Evolutionary conservation across 805 yeast genomes (phyloP).

Genomic region (Grigorovia transvaalensis): DNA sequence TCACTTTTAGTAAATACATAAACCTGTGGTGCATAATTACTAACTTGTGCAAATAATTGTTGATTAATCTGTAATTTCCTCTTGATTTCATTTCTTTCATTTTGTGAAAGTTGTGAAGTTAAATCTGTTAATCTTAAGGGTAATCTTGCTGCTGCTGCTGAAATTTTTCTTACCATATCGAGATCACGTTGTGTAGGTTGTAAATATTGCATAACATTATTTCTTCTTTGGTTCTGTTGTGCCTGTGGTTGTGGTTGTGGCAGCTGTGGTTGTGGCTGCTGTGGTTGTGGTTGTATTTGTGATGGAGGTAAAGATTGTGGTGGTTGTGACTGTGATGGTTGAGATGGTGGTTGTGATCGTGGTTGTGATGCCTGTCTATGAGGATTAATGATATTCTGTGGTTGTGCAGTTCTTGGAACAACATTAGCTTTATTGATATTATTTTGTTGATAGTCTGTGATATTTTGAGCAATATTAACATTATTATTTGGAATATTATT

Average conservation of each 20-base stretch:
- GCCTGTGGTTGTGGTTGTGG: not conserved
- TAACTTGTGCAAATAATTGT: conserved; percentile 57
- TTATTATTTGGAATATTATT: not conserved
- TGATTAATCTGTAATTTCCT: conserved; percentile 38
- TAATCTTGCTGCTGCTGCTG: conserved; percentile 58
- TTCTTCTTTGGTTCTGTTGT: conserved; percentile 10
- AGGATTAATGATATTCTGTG: conserved; percentile 4
- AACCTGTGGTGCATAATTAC: conserved; percentile 68
- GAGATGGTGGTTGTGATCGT: conserved; percentile 10
- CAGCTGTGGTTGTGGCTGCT: not conserved
- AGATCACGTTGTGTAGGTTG: conserved; percentile 52
- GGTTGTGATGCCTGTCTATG: conserved; percentile 3
- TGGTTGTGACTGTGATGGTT: not conserved
- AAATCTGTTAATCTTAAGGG: conserved; percentile 59
- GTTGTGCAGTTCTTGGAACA: not conserved
- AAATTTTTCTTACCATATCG: conserved; percentile 47
- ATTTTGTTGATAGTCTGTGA: conserved; percentile 9
- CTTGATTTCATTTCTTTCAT: conserved; percentile 52
- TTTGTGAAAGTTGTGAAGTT: conserved; percentile 47
- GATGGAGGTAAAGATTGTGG: not conserved
- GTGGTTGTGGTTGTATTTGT: conserved; percentile 6
- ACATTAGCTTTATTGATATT: not conserved
- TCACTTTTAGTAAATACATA: conserved; percentile 64
- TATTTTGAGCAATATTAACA: conserved; percentile 6
- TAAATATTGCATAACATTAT: conserved; percentile 16